Conservation (phyloP, 768 basidiomycete genomes). For the Termitomyces sp. region DNA sequence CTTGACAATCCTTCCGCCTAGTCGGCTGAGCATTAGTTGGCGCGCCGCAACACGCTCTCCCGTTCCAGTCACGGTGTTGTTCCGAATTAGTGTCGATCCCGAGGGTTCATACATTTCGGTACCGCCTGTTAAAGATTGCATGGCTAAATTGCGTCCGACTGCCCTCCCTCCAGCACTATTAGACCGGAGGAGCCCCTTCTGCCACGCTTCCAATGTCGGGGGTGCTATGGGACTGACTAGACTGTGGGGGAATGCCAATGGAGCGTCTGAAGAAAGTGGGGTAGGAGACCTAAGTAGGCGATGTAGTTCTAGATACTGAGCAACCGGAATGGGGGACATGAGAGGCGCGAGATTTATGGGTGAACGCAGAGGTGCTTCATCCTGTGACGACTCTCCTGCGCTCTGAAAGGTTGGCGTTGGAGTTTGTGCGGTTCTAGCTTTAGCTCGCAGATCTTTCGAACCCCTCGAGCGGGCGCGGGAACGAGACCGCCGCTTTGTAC, state of each 20-base stretch:
- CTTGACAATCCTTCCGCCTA: slow-evolving; percentile 53
- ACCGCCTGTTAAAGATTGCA: slow-evolving; percentile 82
- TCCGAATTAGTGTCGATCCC: slow-evolving; percentile 50
- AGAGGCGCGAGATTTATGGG: slow-evolving; percentile 31
- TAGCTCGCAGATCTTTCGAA: slow-evolving; percentile 69
- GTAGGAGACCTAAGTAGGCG: slow-evolving; percentile 46
- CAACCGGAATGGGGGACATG: slow-evolving; percentile 36
- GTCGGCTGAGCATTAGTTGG: slow-evolving; percentile 55
- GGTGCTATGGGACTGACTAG: slow-evolving; percentile 61
- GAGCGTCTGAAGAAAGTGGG: slow-evolving; percentile 46
- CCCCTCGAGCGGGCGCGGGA: slow-evolving; percentile 77
- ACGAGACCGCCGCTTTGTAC: slow-evolving; percentile 62
- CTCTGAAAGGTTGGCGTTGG: slow-evolving; percentile 35
- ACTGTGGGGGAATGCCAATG: slow-evolving; percentile 55
- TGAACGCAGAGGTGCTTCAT: slow-evolving; percentile 40
- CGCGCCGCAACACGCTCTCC: slow-evolving; percentile 74
- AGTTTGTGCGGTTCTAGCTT: slow-evolving; percentile 44
- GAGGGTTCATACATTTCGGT: slow-evolving; percentile 59
- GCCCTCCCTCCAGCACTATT: slow-evolving; percentile 80
- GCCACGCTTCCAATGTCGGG: slow-evolving; percentile 75
- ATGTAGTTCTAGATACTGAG: slow-evolving; percentile 54
- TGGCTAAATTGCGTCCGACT: slow-evolving; percentile 61
- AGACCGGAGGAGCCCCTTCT: slow-evolving; percentile 77
- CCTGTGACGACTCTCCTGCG: slow-evolving; percentile 68
- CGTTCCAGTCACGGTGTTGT: slow-evolving; percentile 72